Base-by-base conservation (phyloP, 768 basidiomycete genomes). In the Boletales sp. region DNA sequence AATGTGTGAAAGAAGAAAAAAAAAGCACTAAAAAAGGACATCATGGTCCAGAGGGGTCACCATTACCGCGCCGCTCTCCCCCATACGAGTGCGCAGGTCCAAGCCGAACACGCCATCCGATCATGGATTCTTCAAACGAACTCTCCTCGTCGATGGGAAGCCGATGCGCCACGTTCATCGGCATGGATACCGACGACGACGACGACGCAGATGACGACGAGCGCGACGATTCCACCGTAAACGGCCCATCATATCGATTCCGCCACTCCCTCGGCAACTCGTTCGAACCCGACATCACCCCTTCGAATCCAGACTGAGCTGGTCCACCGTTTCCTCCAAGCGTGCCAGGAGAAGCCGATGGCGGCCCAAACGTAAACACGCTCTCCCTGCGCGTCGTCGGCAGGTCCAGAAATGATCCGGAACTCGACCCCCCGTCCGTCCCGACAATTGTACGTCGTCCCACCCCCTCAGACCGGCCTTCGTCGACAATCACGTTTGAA, bases 91-190 rank as follows among this genome's bases (percentile, higher is more conserved):
- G 45, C 19, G 15, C 1, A 6, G 29, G 45, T 6, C 35, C 53
- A 3, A 24, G 5, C 0, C 41, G 48, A 13, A 35, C 3, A 8
- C 29, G 15, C 60, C 60, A 61, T 14, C 55, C 52, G 51, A 57
- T 54, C 44, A 48, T 32, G 19, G 35, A 43, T 0, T 62, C 61
- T 2, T 63, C 61, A 17, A 56, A 53, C 39, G 36, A 7, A 10
- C 38, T 32, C 7, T 62, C 61, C 30, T 64, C 62, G 0, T 63
- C 54, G 8, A 61, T 40, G 0, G 60, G 62, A 40, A 65, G 35
- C 17, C 63, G 62, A 14, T 41, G 51, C 44, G 48, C 14, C 32
- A 34, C 32, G 14, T 10, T 27, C 17, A 64, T 32, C 2, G 61
- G 61, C 2, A 29, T 29, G 12, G 61, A 47, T 9, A 35, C n/a